Base-by-base conservation (phyloP, 345 rosid species). In the Eucalyptus dawsonii region DNA sequence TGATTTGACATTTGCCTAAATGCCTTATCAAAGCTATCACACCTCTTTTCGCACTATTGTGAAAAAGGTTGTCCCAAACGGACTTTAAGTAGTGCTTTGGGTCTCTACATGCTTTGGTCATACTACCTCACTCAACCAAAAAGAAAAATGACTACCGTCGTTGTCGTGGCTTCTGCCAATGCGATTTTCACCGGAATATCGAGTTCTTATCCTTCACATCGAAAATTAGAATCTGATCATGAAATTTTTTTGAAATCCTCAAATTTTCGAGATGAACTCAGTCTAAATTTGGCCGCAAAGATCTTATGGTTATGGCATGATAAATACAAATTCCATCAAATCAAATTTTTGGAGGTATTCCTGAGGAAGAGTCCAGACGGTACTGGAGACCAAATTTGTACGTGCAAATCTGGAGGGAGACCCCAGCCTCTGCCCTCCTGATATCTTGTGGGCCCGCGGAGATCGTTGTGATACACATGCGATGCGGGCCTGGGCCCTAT, bases 241-340 rank as follows among this genome's bases (percentile, higher is more conserved):
- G 11, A 10, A 56, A 24, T 4, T 0, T 0, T 56, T 22, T 9
- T 2, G 62, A 22, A 56, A 56, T 24, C 14, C 31, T 60, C 69
- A 29, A 27, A n/a, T 60, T 4, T 3, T 27, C 2, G 4, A 62
- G 69, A 62, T 62, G 69, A 29, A 6, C 17, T 62, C 34, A 62
- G 69, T 27, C 16, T 13, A 6, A 12, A 12, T 27, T 11, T 29
- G 69, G 69, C 69, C 17, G 7, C 31, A 6, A 62, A 14, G n/a
- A 29, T 62, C 69, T 62, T 29, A 62, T 60, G 67, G 67, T 27
- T 5, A 29, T 62, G 69, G 34, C 31, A 29, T 12, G 69, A 27
- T 69, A 34, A 34, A 34, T 21, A 72, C 25, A 72, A 72, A 72
- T 37, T 34, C 81, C 81, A 34, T 17, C 40, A 72, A 34, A 37